Evolutionary conservation across 1,284 basidiomycete species (phyloP).

Genomic region (Austroboletus rostrupii): DNA sequence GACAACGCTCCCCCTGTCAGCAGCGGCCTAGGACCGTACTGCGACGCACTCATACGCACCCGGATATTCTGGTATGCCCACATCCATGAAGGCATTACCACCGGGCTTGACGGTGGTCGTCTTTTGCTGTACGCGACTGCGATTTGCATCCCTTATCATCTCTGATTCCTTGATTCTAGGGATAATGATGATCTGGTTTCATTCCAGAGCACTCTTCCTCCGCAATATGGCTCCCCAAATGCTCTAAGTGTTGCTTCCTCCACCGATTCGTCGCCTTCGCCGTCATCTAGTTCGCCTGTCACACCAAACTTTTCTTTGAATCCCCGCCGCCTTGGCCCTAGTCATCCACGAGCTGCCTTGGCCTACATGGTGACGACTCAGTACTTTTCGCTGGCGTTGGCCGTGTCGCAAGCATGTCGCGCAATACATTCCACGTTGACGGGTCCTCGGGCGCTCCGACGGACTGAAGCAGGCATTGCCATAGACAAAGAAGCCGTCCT

Average conservation of each 20-base stretch:
- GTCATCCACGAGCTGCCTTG: slow-evolving; percentile 32
- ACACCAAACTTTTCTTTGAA: slow-evolving; percentile 31
- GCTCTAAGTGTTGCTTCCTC: slow-evolving; percentile 27
- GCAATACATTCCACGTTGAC: slow-evolving; percentile 73
- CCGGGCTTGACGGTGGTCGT: slow-evolving; percentile 74
- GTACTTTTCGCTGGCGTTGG: slow-evolving; percentile 59
- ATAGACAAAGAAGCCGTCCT: slow-evolving; percentile 62
- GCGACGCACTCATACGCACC: slow-evolving; percentile 64
- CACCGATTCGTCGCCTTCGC: slow-evolving; percentile 21
- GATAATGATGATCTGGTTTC: slow-evolving; percentile 32
- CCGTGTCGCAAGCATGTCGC: slow-evolving; percentile 69
- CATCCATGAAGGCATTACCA: slow-evolving; percentile 76
- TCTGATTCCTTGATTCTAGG: slow-evolving; percentile 17
- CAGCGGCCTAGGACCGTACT: slow-evolving; percentile 50
- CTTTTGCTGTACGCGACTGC: slow-evolving; percentile 59
- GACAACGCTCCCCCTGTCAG: slow-evolving; percentile 41
- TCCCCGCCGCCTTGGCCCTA: slow-evolving; percentile 28
- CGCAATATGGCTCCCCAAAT: slow-evolving; percentile 28
- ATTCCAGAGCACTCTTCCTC: slow-evolving; percentile 64
- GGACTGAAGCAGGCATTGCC: slow-evolving; percentile 43
- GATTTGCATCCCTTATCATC: background rate
- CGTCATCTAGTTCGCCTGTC: slow-evolving; percentile 26
- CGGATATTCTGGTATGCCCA: slow-evolving; percentile 85
- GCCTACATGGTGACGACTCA: slow-evolving; percentile 31
- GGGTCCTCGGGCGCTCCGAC: slow-evolving; percentile 62